These are phyloP conservation scores for Penicillium verrucosum DNA, from an alignment of 2,329 filamentous ascomycete species.

Conservation along the genomic window DNA sequence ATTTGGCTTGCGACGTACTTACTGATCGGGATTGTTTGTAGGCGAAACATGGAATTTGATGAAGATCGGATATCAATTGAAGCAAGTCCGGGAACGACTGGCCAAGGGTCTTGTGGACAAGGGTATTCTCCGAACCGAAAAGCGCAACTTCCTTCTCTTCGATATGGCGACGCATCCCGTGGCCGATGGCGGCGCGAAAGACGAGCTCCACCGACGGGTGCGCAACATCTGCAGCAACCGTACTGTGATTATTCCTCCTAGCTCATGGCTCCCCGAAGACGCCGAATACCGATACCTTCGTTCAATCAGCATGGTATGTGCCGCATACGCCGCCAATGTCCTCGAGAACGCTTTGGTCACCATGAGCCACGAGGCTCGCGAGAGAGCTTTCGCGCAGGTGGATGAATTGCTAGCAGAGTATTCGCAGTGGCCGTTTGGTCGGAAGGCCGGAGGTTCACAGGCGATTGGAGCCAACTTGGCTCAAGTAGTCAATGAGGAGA, in stretches of 20 bases:
- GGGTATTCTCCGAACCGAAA: slow-evolving; percentile 95
- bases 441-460: slow-evolving; percentile 69
- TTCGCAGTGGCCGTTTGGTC: slow-evolving; percentile 94
- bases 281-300: slow-evolving; percentile 91
- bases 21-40: slow-evolving; percentile 40
- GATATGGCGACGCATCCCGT: slow-evolving; percentile 99
- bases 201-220: slow-evolving; percentile 90
- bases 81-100: slow-evolving; percentile 95
- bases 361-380: slow-evolving; percentile 87
- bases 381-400: slow-evolving; percentile 93
- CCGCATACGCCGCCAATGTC: slow-evolving; percentile 95
- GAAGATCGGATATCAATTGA: slow-evolving; percentile 99
- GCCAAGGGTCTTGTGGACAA: slow-evolving; percentile 98
- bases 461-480: slow-evolving; percentile 91
- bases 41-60: slow-evolving; percentile 99
- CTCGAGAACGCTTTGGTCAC: slow-evolving; percentile 95
- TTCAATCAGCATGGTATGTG: slow-evolving; percentile 94
- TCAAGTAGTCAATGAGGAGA: slow-evolving; percentile 81
- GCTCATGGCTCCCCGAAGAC: slow-evolving; percentile 87
- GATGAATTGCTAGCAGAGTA: slow-evolving; percentile 95
- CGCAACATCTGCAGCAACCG: slow-evolving; percentile 89
- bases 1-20: not conserved
- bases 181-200: slow-evolving; percentile 92
- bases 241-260: slow-evolving; percentile 82
- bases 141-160: slow-evolving; percentile 98